phyloP scores from a whole-genome alignment of 139 green algal species.

The Dunaliella primolecta region DNA sequence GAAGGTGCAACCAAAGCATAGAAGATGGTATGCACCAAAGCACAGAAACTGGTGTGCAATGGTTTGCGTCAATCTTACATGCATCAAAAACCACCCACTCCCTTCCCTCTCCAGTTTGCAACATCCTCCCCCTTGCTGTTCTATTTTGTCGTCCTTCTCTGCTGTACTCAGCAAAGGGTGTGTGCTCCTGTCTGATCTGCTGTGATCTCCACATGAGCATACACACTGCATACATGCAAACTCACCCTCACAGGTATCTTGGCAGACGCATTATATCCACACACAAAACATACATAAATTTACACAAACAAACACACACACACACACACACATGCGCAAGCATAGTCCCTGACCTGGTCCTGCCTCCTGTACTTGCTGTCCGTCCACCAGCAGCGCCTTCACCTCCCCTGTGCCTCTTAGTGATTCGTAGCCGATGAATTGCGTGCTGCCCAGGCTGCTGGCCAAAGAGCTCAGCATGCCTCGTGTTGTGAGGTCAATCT shows the following conservation, averaged over 20 bases:
- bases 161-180: too few relatives aligned
- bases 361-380: slow-evolving; percentile 42
- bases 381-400: slow-evolving; percentile 60
- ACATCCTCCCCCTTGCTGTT: not conserved
- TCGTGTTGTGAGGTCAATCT: slow-evolving; percentile 66
- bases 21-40: too few relatives aligned
- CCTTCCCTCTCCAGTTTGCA: slow-evolving; percentile 14
- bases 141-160: too few relatives aligned
- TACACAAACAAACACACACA: not conserved
- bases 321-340: not conserved
- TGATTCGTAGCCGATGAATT: slow-evolving; percentile 67
- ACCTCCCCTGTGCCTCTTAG: slow-evolving; percentile 38
- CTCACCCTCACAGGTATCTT: too few relatives aligned
- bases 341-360: slow-evolving; percentile 22
- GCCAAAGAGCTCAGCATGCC: slow-evolving; percentile 10
- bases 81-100: not conserved
- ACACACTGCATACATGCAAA: too few relatives aligned
- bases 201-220: too few relatives aligned
- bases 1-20: too few relatives aligned
- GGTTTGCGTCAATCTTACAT: not conserved
- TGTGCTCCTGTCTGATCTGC: too few relatives aligned
- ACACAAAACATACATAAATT: too few relatives aligned
- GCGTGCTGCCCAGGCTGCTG: slow-evolving; percentile 30
- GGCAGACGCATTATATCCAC: too few relatives aligned
- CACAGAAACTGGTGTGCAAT: too few relatives aligned